Conservation (phyloP, 2,329 filamentous ascomycete genomes). For the Setomelanomma holmii region DNA sequence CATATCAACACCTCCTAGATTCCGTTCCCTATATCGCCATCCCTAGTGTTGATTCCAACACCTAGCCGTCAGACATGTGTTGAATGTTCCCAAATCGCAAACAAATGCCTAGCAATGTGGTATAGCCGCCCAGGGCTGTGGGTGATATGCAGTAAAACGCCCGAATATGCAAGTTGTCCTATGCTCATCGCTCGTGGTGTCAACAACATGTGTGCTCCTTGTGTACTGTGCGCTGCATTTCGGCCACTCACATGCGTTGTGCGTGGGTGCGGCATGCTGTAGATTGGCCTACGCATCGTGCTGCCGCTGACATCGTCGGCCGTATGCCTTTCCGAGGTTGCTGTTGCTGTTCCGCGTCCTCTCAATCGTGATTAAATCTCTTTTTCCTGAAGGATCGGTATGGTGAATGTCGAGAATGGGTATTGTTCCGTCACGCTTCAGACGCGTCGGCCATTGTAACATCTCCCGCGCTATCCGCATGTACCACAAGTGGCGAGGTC, state of each 20-base stretch:
- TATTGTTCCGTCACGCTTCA: conserved; percentile 18
- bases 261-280: too few relatives aligned
- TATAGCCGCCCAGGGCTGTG: too few relatives aligned
- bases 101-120: conserved; percentile 2
- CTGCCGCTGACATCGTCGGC: neutral
- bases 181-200: neutral
- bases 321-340: neutral
- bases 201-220: neutral
- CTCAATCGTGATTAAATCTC: conserved; percentile 7
- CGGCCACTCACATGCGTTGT: too few relatives aligned
- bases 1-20: neutral
- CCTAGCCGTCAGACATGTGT: neutral
- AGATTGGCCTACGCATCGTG: neutral
- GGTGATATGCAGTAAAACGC: conserved; percentile 1
- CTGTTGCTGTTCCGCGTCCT: too few relatives aligned
- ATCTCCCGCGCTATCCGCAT: conserved; percentile 29
- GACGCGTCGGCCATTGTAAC: conserved; percentile 43
- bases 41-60: too few relatives aligned
- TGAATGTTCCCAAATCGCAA: neutral
- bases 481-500: conserved; percentile 28
- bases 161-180: neutral
- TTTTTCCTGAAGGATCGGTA: neutral
- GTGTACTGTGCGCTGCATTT: too few relatives aligned
- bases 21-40: neutral
- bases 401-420: conserved; percentile 1